These are phyloP conservation scores for Neoboletus subvelutipes DNA, from an alignment of 768 basidiomycete species.

Conservation along the genomic window DNA sequence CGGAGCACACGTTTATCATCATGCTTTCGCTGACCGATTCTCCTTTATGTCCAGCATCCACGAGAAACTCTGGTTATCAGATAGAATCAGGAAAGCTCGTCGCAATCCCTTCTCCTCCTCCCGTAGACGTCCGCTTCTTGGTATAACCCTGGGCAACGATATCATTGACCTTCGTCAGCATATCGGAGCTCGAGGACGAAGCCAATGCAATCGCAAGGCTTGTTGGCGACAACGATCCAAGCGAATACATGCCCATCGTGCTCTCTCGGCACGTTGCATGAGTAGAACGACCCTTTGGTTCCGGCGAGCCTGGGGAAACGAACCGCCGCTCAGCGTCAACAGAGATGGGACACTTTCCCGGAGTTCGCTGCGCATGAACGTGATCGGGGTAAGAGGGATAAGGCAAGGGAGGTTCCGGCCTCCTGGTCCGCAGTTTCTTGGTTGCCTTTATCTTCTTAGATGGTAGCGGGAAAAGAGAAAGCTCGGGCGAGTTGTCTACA, in stretches of 20 bases:
- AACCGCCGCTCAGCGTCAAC: background rate
- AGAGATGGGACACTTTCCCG: background rate
- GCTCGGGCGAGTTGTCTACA: slow-evolving; percentile 9
- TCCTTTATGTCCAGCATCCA: too few relatives aligned
- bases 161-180: slow-evolving; percentile 35
- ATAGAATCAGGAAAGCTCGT: background rate
- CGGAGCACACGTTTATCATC: background rate
- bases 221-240: slow-evolving; percentile 26
- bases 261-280: slow-evolving; percentile 3
- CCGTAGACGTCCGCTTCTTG: slow-evolving; percentile 10
- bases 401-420: slow-evolving; percentile 18
- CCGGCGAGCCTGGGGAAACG: slow-evolving; percentile 9
- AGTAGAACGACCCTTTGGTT: slow-evolving; percentile 9
- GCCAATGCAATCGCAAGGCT: slow-evolving; percentile 23
- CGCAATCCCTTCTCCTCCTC: background rate
- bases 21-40: background rate
- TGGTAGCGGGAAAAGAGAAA: slow-evolving; percentile 21
- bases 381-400: slow-evolving; percentile 24
- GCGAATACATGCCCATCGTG: slow-evolving; percentile 6
- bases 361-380: background rate
- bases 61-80: background rate
- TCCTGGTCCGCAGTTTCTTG: slow-evolving; percentile 5
- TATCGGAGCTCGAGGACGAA: slow-evolving; percentile 24
- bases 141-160: slow-evolving; percentile 39
- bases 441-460: slow-evolving; percentile 5